Evolutionary conservation across 495 filamentous ascomycete species (phyloP).

Genomic region (Sordaria brevicollis): DNA sequence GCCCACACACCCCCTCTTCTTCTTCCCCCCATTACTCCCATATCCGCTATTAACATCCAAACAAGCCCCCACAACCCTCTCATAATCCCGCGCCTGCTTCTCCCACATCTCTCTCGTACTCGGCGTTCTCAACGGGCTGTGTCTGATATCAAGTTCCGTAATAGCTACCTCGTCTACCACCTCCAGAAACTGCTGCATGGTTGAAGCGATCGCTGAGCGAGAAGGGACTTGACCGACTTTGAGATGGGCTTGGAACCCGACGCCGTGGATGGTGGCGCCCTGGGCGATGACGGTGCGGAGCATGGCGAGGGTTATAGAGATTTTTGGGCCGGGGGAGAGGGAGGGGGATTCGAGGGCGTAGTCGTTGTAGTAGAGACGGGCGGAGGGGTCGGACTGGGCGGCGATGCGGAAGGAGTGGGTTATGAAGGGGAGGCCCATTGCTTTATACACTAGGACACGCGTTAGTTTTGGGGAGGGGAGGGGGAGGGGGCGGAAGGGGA

Average conservation of each 20-base stretch:
- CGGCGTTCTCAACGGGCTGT: slow-evolving; percentile 20
- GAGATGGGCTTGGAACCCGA: slow-evolving; percentile 48
- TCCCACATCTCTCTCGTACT: slow-evolving; percentile 24
- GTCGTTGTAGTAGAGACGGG: slow-evolving; percentile 51
- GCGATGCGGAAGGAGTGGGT: slow-evolving; percentile 36
- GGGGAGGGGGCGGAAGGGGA: too few relatives aligned
- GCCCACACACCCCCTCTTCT: slow-evolving; percentile 50
- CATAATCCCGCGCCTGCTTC: slow-evolving; percentile 45
- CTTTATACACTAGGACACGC: slow-evolving; percentile 24
- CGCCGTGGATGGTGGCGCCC: slow-evolving; percentile 42
- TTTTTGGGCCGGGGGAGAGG: slow-evolving; percentile 28
- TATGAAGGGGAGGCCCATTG: slow-evolving; percentile 33
- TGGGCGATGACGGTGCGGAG: slow-evolving; percentile 31
- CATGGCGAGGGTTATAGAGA: slow-evolving; percentile 31
- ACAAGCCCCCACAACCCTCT: slow-evolving; percentile 40
- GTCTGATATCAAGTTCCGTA: slow-evolving; percentile 49
- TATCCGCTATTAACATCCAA: slow-evolving; percentile 13
- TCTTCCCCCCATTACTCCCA: slow-evolving; percentile 10
- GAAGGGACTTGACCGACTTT: slow-evolving; percentile 36
- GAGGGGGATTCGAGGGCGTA: slow-evolving; percentile 44
- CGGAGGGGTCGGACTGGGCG: slow-evolving; percentile 16
- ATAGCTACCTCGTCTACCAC: slow-evolving; percentile 42
- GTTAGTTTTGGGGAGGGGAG: too few relatives aligned
- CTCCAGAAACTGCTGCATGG: slow-evolving; percentile 30
- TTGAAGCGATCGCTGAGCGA: slow-evolving; percentile 22